These are phyloP conservation scores for Peronospora destructor DNA, from an alignment of 352 stramenopile genomes.

Conservation along the genomic window DNA sequence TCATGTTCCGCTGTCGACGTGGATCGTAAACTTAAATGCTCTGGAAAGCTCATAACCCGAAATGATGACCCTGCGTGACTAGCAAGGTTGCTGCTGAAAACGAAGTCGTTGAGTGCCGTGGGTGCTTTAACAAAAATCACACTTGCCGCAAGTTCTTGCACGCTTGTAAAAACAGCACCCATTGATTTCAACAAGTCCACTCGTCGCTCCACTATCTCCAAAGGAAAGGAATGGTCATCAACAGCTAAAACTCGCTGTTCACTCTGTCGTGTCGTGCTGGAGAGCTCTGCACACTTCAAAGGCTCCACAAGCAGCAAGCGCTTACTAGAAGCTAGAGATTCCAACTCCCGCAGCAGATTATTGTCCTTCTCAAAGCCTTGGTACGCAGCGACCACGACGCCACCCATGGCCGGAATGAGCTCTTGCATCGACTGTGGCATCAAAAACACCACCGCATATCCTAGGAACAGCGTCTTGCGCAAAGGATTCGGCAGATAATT, in stretches of 20 bases:
- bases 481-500: constrained; percentile 73
- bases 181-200: constrained; percentile 57
- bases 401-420: constrained; percentile 68
- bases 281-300: constrained; percentile 42
- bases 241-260: constrained; percentile 26
- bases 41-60: constrained; percentile 54
- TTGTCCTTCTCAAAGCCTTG: constrained; percentile 47
- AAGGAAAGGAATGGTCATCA: constrained; percentile 5
- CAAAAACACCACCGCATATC: constrained; percentile 72
- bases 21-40: constrained; percentile 51
- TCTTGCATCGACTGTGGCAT: constrained; percentile 67
- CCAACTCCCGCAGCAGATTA: constrained; percentile 44
- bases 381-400: constrained; percentile 58
- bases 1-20: constrained; percentile 16
- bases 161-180: constrained; percentile 57
- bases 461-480: constrained; percentile 68
- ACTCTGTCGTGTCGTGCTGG: constrained; percentile 43
- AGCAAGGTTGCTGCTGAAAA: constrained; percentile 62
- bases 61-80: constrained; percentile 43
- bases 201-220: constrained; percentile 46
- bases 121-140: constrained; percentile 78
- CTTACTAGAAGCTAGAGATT: constrained; percentile 39
- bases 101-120: constrained; percentile 38
- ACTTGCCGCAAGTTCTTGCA: constrained; percentile 75
- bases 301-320: constrained; percentile 64